Base-by-base conservation (phyloP, 2,329 filamentous ascomycete species). In the Fusarium begoniae region DNA sequence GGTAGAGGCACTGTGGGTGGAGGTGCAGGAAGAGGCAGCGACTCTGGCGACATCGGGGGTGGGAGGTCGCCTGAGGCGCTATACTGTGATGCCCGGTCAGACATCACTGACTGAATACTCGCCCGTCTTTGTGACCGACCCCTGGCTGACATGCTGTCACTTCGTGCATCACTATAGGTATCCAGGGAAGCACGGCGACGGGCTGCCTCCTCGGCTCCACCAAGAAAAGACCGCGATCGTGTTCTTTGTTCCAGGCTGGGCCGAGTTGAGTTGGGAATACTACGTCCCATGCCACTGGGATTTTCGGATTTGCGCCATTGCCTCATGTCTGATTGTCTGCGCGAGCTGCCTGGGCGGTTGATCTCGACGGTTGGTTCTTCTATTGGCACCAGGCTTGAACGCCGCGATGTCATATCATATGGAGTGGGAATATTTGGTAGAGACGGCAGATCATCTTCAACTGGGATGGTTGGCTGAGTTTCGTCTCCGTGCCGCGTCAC, bases 121-220 rank as follows among this genome's bases (percentile, higher is more conserved):
- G 76, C 74, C 61, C 80, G 74, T 48, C 79, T 78, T 40, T 75
- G 70, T 15, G 74, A 75, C 18, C 77, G 77, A 28, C 56, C 57
- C 47, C 73, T 77, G 48, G 54, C 45, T 20, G 67, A 74, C 7
- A 76, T 70, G 10, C 72, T 76, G 15, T 73, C 77, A 50, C 69
- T 76, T n/a, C 75, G 76, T 24, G 55, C 50, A 32, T 75, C 75
- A 13, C 59, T 70, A 32, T 81, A 80, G 9, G 69, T 66, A 41
- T 80, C 83, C 43, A 84, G 62, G 10, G 83, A 81, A n/a, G 82
- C 80, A 45, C 74, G 78, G 50, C 79, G 79, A 26, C 81, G 71
- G 17, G 60, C 65, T 41, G 63, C 62, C 41, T 77, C 74, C 9
- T 75, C 74, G 24, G 66, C 40, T 24, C 58, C 70, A 15, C 60